These are phyloP conservation scores for Russula foetens DNA, from an alignment of 768 basidiomycete species.

Conservation along the genomic window DNA sequence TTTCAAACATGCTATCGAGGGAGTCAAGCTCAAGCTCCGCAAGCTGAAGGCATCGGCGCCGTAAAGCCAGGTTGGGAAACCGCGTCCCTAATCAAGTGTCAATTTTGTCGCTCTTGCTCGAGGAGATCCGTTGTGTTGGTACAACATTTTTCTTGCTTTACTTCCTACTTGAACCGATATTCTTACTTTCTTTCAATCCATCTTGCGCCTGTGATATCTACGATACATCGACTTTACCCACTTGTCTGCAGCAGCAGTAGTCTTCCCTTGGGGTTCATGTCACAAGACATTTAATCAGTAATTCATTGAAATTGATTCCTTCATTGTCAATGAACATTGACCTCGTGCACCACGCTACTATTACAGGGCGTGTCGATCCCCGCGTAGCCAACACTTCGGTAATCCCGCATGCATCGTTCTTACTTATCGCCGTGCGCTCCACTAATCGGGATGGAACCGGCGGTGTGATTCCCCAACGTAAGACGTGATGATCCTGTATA, in stretches of 20 bases:
- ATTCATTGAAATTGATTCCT: too few species aligned
- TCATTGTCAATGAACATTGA: too few species aligned
- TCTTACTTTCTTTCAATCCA: background rate
- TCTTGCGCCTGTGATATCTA: background rate
- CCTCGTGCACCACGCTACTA: too few species aligned
- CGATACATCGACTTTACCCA: background rate
- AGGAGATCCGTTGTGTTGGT: background rate
- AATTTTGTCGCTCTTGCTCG: background rate
- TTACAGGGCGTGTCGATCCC: too few species aligned
- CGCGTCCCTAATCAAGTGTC: background rate
- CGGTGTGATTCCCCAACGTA: too few species aligned
- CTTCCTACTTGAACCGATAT: background rate
- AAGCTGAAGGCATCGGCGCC: background rate
- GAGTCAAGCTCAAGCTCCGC: conserved; percentile 7
- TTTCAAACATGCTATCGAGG: background rate
- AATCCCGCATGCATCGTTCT: too few species aligned
- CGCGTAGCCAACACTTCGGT: too few species aligned
- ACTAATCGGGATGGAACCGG: too few species aligned
- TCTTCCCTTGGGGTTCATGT: too few species aligned
- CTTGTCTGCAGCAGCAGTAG: background rate
- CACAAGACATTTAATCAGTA: too few species aligned
- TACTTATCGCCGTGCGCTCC: too few species aligned
- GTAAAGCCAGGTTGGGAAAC: background rate
- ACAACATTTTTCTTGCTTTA: background rate
- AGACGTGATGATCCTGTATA: too few species aligned